Evolutionary conservation across 1,139 yeast genomes (phyloP).

Genomic region (Protomyces pachydermus): DNA sequence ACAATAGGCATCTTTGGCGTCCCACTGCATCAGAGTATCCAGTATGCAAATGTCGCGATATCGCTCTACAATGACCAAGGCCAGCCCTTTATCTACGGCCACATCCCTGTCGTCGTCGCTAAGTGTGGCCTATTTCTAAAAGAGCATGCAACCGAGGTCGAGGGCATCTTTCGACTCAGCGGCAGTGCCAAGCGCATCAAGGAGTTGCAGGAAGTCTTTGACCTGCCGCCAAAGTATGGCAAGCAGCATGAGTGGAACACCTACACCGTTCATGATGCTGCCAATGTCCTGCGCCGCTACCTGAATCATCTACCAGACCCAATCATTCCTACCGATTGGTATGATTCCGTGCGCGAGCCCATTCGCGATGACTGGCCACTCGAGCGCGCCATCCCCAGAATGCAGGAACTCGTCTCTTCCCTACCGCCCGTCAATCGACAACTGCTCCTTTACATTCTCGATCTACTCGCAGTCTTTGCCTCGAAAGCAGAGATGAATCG

Average conservation of each 20-base stretch:
- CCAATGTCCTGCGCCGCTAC: constrained; percentile 77
- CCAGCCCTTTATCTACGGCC: constrained; percentile 65
- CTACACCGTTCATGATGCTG: constrained; percentile 96
- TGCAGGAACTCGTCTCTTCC: constrained; percentile 59
- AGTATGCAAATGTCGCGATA: constrained; percentile 70
- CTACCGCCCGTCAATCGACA: constrained; percentile 72
- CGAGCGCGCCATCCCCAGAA: constrained; percentile 42
- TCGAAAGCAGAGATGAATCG: constrained; percentile 69
- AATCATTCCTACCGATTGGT: constrained; percentile 69
- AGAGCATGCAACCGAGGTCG: constrained; percentile 60
- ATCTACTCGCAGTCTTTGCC: constrained; percentile 78
- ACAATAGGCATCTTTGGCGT: constrained; percentile 66
- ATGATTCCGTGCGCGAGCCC: constrained; percentile 77
- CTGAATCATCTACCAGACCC: constrained; percentile 90
- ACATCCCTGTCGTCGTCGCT: constrained; percentile 86
- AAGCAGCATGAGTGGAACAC: constrained; percentile 85
- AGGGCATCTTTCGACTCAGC: constrained; percentile 89
- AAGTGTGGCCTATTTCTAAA: constrained; percentile 86
- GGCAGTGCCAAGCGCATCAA: constrained; percentile 87
- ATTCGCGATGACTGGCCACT: constrained; percentile 29
- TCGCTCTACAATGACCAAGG: constrained; percentile 50
- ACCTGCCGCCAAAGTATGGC: constrained; percentile 85
- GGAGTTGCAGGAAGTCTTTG: constrained; percentile 76
- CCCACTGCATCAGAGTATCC: constrained; percentile 62
- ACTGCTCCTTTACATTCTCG: constrained; percentile 79